Evolutionary conservation across 805 yeast genomes (phyloP).

Genomic region (Ogataea pignaliae): DNA sequence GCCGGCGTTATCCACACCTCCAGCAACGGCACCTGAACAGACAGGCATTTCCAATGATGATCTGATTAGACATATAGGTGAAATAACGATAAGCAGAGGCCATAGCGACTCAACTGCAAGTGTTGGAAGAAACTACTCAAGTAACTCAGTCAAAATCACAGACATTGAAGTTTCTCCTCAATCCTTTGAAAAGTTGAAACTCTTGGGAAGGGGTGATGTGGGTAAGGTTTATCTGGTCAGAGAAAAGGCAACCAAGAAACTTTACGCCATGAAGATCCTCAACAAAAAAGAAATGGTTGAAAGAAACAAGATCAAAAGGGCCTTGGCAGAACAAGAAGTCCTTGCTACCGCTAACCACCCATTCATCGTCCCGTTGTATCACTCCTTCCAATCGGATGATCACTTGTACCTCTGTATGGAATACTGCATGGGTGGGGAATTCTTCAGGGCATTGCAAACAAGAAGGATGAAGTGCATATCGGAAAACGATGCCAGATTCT

Average conservation of each 20-base stretch:
- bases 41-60: conserved; percentile 6
- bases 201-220: conserved; percentile 97
- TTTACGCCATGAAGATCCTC: conserved; percentile 91
- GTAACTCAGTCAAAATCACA: conserved; percentile 66
- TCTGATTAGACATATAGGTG: conserved; percentile 34
- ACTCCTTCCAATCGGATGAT: conserved; percentile 93
- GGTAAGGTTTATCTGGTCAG: conserved; percentile 93
- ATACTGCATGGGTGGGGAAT: conserved; percentile 99
- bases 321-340: conserved; percentile 94
- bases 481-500: conserved; percentile 87
- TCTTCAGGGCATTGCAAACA: conserved; percentile 92
- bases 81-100: conserved; percentile 27
- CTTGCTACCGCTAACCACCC: conserved; percentile 95
- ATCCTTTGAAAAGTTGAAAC: conserved; percentile 81
- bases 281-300: conserved; percentile 91
- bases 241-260: conserved; percentile 67
- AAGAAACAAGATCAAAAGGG: conserved; percentile 90
- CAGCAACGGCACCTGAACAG: conserved; percentile 11
- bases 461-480: conserved; percentile 78
- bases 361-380: conserved; percentile 92
- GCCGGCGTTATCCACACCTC: neutral
- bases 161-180: conserved; percentile 81
- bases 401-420: conserved; percentile 94
- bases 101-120: conserved; percentile 38
- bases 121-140: conserved; percentile 56